Conservation (phyloP, 83 land plant genomes). For the Isoetes engelmannii region DNA sequence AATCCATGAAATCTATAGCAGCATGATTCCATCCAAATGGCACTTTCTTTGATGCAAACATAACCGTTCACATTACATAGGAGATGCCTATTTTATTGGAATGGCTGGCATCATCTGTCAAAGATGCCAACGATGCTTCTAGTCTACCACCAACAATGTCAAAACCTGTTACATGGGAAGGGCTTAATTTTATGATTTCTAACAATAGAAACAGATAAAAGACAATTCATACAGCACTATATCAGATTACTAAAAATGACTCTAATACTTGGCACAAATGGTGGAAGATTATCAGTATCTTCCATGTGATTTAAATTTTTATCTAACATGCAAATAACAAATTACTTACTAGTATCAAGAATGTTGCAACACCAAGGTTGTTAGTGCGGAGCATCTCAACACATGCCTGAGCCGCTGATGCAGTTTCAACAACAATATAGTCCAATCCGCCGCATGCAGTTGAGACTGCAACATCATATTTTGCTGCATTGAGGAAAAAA, state of each 20-base stretch:
- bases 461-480: conserved; percentile 89
- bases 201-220: not conserved
- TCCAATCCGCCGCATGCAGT: conserved; percentile 92
- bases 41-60: too few relatives aligned
- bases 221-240: not conserved
- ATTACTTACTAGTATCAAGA: conserved; percentile 70
- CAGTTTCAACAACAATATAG: conserved; percentile 86
- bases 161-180: too few relatives aligned
- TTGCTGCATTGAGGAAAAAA: conserved; percentile 52
- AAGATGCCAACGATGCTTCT: too few relatives aligned
- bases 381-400: conserved; percentile 74
- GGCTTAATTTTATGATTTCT: too few relatives aligned
- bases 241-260: not conserved
- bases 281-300: not conserved
- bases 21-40: too few relatives aligned
- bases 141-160: too few relatives aligned
- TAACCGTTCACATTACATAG: too few relatives aligned
- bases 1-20: too few relatives aligned
- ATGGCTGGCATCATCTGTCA: too few relatives aligned
- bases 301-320: not conserved
- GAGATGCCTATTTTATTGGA: too few relatives aligned
- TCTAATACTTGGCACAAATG: not conserved
- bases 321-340: not conserved
- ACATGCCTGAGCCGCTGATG: conserved; percentile 83
- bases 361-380: conserved; percentile 87